Base-by-base conservation (phyloP, 495 filamentous ascomycete genomes). In the Annulohypoxylon stygium region DNA sequence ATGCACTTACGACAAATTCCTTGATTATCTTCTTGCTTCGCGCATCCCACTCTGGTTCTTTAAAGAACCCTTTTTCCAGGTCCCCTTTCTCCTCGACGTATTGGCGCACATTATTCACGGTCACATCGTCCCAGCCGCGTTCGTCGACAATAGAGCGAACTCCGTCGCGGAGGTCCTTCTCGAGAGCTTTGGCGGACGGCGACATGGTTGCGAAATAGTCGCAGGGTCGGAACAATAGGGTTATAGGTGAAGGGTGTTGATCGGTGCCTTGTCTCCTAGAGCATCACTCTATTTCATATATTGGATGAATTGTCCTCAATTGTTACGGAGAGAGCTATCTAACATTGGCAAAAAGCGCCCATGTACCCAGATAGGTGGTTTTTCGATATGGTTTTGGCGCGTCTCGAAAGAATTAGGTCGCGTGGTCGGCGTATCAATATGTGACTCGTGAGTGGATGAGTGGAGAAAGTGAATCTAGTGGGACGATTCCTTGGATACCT, bases 11-110 rank as follows among this genome's bases (percentile, higher is more conserved):
- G 61, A 92, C 87, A 79, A 89, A 88, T 14, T 87, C 84, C 66
- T 87, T 85, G 62, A 98, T 93, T 33, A 97, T 76, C 16, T 85
- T 74, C 65, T 97, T 93, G 81, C 93, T 97, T 72, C 86, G 87
- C n/a, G 82, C 78, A 75, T 96, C 97, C 96, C 95, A 98, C 16
- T 85, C 78, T 3, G 72, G 78, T 47, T 87, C 79, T 72, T 90
- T 93, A 75, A 97, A 90, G 75, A 93, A 97, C 0, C 88, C 92
- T 4, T 86, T 82, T 2, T 86, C 85, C 1, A 99, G 86, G 26
- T 81, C 84, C 6, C 94, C 79, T 48, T 90, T 78, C 71, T 89
- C 80, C 75, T 95, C 93, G 2, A 88, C 90, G 1, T 83, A 83
- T 37, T 88, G 82, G 41, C 95, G 92, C 48, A 93, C 88, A 48